These are phyloP conservation scores for Debaryomycetaceae sp. DNA, from an alignment of 1,139 yeast species.

Conservation along the genomic window DNA sequence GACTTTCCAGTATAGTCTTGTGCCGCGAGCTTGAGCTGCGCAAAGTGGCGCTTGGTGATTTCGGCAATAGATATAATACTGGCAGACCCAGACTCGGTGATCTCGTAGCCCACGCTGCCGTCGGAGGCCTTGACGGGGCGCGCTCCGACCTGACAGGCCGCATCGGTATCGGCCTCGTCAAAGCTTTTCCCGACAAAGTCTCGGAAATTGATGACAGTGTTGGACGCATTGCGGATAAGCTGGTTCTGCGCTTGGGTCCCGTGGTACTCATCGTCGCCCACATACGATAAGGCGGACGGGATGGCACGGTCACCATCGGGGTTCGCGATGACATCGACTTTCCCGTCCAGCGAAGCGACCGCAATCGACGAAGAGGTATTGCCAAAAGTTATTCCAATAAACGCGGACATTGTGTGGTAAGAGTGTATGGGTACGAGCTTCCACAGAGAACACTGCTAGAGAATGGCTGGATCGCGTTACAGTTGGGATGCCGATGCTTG, in stretches of 20 bases:
- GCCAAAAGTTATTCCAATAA: conserved; percentile 94
- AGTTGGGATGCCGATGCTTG: no score
- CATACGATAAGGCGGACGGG: conserved; percentile 86
- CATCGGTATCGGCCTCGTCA: conserved; percentile 50
- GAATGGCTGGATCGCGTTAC: no score
- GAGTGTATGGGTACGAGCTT: no score
- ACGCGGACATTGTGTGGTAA: conserved; percentile 26
- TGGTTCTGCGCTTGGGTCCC: conserved; percentile 95
- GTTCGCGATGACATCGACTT: conserved; percentile 95
- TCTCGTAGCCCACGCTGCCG: conserved; percentile 62
- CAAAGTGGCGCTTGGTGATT: conserved; percentile 74
- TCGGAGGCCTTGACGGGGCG: conserved; percentile 56
- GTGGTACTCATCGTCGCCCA: conserved; percentile 91
- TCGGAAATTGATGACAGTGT: conserved; percentile 86
- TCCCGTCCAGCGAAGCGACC: conserved; percentile 76
- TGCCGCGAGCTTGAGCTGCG: conserved; percentile 78
- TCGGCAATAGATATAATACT: conserved; percentile 59
- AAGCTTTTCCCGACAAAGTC: conserved; percentile 78
- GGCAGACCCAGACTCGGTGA: conserved; percentile 33
- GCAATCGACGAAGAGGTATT: conserved; percentile 95
- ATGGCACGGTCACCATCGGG: conserved; percentile 98
- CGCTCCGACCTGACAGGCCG: conserved; percentile 54
- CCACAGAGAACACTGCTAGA: no score
- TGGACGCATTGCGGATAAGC: conserved; percentile 77
- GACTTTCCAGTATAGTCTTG: conserved; percentile 80